Base-by-base conservation (phyloP, 495 filamentous ascomycete species). In the Gamarada debralockiae region DNA sequence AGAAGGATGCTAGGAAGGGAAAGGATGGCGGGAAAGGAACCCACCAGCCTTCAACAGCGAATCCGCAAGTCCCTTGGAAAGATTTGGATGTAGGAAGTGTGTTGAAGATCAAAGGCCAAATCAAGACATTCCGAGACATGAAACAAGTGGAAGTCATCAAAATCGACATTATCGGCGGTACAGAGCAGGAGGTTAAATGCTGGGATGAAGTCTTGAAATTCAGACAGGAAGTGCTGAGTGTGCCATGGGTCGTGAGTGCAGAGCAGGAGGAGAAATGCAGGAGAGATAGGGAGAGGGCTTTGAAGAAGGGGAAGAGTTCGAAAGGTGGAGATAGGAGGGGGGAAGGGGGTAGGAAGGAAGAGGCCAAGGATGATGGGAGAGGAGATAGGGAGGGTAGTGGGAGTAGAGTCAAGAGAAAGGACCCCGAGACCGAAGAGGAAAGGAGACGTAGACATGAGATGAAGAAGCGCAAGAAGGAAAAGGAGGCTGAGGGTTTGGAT, bases 181-280 rank as follows among this genome's bases (percentile, higher is more conserved):
- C 86, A n/a, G 83, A 83, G 54, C 78, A 84, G 21, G 93, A 98
- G 64, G 84, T 88, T 23, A 62, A 66, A 13, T 90, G 89, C n/a
- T 86, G 91, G 82, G 75, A 79, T 21, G 82, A 88, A 67, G 76
- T 81, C 12, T 62, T 70, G 6, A 68, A 72, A 49, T 92, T 89
- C 58, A 73, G 81, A 21, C 69, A 65, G 13, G 75, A 87, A 8
- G 73, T 90, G 6, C 74, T 97, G 23, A 69, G 70, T 9, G 69
- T 68, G 48, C 87, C 89, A 7, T 70, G 61, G 60, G 56, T 58
- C 20, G 55, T 60, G n/a, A 58, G 45, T 40, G 37, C 50, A 36
- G 60, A 60, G 59, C 23, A 52, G 31, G 55, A 63, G 31, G 57
- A 51, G 21, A 50, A 50, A 38, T 58, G 55, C 48, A 48, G 53